Conservation (phyloP, 139 green algal genomes). For the Picochlorum sp. region DNA sequence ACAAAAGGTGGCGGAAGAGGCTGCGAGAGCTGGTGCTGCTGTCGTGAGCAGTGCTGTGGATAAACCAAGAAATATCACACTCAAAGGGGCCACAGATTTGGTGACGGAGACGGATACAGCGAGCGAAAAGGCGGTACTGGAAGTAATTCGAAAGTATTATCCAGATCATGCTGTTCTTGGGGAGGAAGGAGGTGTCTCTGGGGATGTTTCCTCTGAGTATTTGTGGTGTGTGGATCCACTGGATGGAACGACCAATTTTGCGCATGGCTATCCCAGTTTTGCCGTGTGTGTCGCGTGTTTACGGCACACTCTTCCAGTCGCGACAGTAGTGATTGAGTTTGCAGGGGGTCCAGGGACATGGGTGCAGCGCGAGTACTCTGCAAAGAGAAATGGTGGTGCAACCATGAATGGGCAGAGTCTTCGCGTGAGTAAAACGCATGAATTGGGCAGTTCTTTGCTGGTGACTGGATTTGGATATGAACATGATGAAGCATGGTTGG, state of each 20-base stretch:
- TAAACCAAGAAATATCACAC: slow-evolving; percentile 54
- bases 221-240: slow-evolving; percentile 88
- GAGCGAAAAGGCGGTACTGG: slow-evolving; percentile 54
- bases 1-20: slow-evolving; percentile 32
- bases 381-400: slow-evolving; percentile 51
- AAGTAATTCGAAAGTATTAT: slow-evolving; percentile 37
- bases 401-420: slow-evolving; percentile 61
- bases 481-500: slow-evolving; percentile 67
- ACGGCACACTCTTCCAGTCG: slow-evolving; percentile 44
- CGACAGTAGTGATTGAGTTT: slow-evolving; percentile 52
- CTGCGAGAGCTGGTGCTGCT: slow-evolving; percentile 39
- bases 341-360: slow-evolving; percentile 48
- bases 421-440: slow-evolving; percentile 20
- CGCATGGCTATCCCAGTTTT: slow-evolving; percentile 75
- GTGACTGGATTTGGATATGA: slow-evolving; percentile 85
- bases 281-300: slow-evolving; percentile 63
- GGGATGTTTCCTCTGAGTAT: slow-evolving; percentile 54
- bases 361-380: slow-evolving; percentile 68
- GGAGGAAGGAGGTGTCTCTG: slow-evolving; percentile 83
- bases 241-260: slow-evolving; percentile 86
- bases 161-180: slow-evolving; percentile 71
- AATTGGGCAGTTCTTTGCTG: slow-evolving; percentile 40
- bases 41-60: slow-evolving; percentile 55
- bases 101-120: slow-evolving; percentile 68
- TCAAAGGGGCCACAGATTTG: slow-evolving; percentile 66